Evolutionary conservation across 768 basidiomycete species (phyloP).

Genomic region (Aureoboletus auriporus): DNA sequence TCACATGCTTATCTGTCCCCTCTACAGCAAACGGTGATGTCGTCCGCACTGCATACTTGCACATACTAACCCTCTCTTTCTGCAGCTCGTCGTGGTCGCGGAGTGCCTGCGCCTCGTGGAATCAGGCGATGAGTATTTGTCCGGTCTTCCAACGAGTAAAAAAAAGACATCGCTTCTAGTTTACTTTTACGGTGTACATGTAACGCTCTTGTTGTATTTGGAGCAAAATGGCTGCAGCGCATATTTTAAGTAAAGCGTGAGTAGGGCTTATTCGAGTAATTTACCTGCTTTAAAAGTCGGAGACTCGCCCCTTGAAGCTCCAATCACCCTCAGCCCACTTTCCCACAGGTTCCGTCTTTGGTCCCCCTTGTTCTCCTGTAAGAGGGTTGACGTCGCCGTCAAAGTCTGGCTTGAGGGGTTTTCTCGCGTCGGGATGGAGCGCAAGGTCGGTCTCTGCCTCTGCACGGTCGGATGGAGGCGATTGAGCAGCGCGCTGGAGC

Average conservation of each 20-base stretch:
- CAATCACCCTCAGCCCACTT: slow-evolving; percentile 73
- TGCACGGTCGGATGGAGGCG: slow-evolving; percentile 24
- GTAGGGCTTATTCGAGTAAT: background rate
- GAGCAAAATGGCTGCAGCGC: too few relatives aligned
- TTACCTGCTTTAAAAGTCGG: slow-evolving; percentile 60
- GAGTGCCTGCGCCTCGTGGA: slow-evolving; percentile 70
- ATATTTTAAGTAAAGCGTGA: too few relatives aligned
- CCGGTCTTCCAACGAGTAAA: background rate
- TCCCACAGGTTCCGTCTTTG: slow-evolving; percentile 78
- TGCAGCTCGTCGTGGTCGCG: slow-evolving; percentile 83
- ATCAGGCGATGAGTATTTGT: slow-evolving; percentile 63
- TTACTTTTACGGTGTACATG: slow-evolving; percentile 7
- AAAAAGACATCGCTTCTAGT: slow-evolving; percentile 10
- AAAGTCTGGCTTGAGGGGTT: slow-evolving; percentile 60
- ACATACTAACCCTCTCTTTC: slow-evolving; percentile 12
- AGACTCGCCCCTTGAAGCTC: slow-evolving; percentile 88
- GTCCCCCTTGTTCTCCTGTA: slow-evolving; percentile 85
- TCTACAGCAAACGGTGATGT: slow-evolving; percentile 70
- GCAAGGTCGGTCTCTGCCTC: slow-evolving; percentile 42
- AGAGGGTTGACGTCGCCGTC: slow-evolving; percentile 76
- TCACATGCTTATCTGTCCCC: slow-evolving; percentile 13
- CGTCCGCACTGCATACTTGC: background rate
- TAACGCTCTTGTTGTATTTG: too few relatives aligned
- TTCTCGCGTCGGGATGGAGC: slow-evolving; percentile 67
- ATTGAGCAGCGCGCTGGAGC: slow-evolving; percentile 62